Evolutionary conservation across 2,329 filamentous ascomycete species (phyloP).

Genomic region (Rhynchosporium agropyri): DNA sequence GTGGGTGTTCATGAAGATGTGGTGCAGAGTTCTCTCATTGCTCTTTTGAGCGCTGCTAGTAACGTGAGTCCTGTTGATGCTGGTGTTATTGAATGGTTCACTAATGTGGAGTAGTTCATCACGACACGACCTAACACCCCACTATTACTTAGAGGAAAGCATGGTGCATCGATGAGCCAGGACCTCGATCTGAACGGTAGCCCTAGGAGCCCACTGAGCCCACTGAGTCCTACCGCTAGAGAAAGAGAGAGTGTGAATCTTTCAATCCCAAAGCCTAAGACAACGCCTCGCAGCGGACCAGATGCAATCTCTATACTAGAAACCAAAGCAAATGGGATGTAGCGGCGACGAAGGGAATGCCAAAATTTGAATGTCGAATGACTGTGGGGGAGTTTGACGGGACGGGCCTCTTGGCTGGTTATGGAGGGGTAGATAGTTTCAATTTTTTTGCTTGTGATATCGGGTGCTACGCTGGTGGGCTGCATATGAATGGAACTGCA

Average conservation of each 20-base stretch:
- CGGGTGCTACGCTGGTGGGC: conserved; percentile 5
- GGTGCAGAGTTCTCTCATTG: conserved; percentile 85
- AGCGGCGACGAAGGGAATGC: conserved; percentile 12
- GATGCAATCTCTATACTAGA: conserved; percentile 46
- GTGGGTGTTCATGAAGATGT: conserved; percentile 92
- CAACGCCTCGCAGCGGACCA: conserved; percentile 35
- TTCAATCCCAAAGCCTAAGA: conserved; percentile 35
- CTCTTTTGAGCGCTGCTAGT: conserved; percentile 80
- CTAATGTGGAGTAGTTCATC: conserved; percentile 61
- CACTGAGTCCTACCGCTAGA: not conserved
- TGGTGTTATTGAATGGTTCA: not conserved
- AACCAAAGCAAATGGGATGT: conserved; percentile 45
- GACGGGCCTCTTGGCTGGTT: conserved; percentile 23
- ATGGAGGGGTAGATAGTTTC: conserved; percentile 31
- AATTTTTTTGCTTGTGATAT: conserved; percentile 24
- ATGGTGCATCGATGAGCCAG: conserved; percentile 48
- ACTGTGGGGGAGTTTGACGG: conserved; percentile 25
- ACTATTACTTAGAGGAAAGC: conserved; percentile 61
- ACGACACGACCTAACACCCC: conserved; percentile 70
- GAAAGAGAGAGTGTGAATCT: conserved; percentile 32
- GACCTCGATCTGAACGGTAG: conserved; percentile 44
- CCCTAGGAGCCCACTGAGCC: conserved; percentile 24
- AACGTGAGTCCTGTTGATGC: conserved; percentile 64
- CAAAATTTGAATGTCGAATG: not conserved
- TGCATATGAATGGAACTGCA: conserved; percentile 14